A percentile compares a stretch with the other conserved stretches of the same genome.
Conservation (phyloP, 768 basidiomycete genomes). For the Cyclocybe cylindracea region DNA sequence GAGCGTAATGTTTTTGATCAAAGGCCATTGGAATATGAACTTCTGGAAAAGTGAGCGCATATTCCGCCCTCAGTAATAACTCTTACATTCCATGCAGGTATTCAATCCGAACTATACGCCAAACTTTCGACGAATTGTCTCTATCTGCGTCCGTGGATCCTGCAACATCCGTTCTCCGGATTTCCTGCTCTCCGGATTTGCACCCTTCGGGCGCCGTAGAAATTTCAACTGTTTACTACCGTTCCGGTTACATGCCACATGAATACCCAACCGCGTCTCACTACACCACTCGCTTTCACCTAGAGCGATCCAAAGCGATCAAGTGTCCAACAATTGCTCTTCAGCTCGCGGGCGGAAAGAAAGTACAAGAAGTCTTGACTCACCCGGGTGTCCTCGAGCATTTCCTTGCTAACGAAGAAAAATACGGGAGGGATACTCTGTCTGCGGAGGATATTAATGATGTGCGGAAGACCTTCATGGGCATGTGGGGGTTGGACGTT, state of each 20-base stretch:
- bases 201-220: slow-evolving; percentile 46
- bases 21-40: slow-evolving; percentile 81
- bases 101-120: slow-evolving; percentile 71
- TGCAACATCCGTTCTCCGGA: slow-evolving; percentile 40
- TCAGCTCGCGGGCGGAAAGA: slow-evolving; percentile 96
- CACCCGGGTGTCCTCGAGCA: slow-evolving; percentile 71
- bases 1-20: slow-evolving; percentile 98
- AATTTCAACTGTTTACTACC: slow-evolving; percentile 89
- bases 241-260: slow-evolving; percentile 82
- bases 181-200: slow-evolving; percentile 37
- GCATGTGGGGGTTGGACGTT: slow-evolving; percentile 82
- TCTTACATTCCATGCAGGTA: slow-evolving; percentile 47
- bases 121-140: slow-evolving; percentile 72
- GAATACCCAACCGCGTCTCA: slow-evolving; percentile 71
- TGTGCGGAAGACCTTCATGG: slow-evolving; percentile 81
- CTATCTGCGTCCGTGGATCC: slow-evolving; percentile 57
- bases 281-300: slow-evolving; percentile 72
- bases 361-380: slow-evolving; percentile 87
- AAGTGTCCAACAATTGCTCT: slow-evolving; percentile 91
- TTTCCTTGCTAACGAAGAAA: slow-evolving; percentile 54
- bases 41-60: slow-evolving; percentile 67
- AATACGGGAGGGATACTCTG: slow-evolving; percentile 34
- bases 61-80: neutral
- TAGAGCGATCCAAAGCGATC: slow-evolving; percentile 85
- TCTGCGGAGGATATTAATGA: slow-evolving; percentile 43